Base-by-base conservation (phyloP, 352 stramenopile species). In the Thalassiosira exigua region DNA sequence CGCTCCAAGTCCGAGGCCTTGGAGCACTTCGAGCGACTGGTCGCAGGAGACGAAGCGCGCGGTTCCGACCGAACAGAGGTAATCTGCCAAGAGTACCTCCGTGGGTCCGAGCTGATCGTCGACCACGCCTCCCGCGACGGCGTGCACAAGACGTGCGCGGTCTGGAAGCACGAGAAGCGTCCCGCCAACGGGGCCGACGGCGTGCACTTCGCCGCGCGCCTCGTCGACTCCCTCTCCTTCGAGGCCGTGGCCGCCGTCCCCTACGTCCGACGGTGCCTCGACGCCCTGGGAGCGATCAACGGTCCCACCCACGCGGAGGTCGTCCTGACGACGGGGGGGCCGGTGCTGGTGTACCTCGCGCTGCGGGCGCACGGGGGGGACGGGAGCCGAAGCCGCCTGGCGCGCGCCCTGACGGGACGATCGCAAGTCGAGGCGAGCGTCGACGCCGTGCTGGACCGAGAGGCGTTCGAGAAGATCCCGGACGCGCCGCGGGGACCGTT, bases 161-260 rank as follows among this genome's bases (percentile, higher is more conserved):
- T 98, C 9, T 98, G 95, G 95, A 88, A 96, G 75, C 98, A 98
- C 75, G 96, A 98, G 87, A 98, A 98, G 84, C 90, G 96, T 24
- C 82, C 80, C 14, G 91, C 95, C 33, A 98, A 98, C 73, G 88
- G 86, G 36, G 57, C 64, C 56, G 69, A 68, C 32, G 54, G 70
- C 74, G 81, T 88, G 19, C 86, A 91, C 62, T 89, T 86, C 70
- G 84, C 64, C 4, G 57, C 68, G 26, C 39, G 72, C 29, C 65
- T 72, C 3, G 26, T 84, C n/a, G 65, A 88, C 19, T 70, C 74
- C n/a, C 79, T 82, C 12, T 81, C 85, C 9, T 32, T 60, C 11
- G 75, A 82, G 53, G 82, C 79, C 0, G 44, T 69, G 19, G 26
- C 73, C 19, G 57, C 92, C 3, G 78, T 92, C 21, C 64, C 75